phyloP scores from a whole-genome alignment of 108 stramenopile species.

The Conticribra guillardii region DNA sequence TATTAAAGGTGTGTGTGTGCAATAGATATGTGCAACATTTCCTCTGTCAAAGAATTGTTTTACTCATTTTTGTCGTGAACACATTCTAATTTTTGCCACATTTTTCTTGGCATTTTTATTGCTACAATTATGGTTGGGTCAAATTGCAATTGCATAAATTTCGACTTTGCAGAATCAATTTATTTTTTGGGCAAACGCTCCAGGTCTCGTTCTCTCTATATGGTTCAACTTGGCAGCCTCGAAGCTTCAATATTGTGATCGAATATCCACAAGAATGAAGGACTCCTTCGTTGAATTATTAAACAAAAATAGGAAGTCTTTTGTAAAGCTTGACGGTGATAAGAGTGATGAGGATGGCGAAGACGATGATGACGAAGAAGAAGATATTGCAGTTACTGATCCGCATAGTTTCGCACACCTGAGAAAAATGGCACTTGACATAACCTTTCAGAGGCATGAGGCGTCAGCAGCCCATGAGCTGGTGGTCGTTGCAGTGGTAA shows the following conservation, averaged over 20 bases:
- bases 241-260: conserved; percentile 68
- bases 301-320: conserved; percentile 48
- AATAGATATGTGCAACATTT: too few relatives aligned
- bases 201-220: conserved; percentile 67
- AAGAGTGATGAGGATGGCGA: conserved; percentile 1
- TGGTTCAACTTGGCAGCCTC: conserved; percentile 77
- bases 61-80: conserved; percentile 6
- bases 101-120: conserved; percentile 19
- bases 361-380: conserved; percentile 7
- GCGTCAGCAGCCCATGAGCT: conserved; percentile 72
- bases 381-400: not conserved
- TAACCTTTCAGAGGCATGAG: conserved; percentile 60
- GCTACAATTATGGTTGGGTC: too few relatives aligned
- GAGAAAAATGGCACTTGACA: conserved; percentile 57
- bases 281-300: conserved; percentile 47
- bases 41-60: too few relatives aligned
- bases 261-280: conserved; percentile 39
- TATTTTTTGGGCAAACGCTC: conserved; percentile 74
- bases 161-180: conserved; percentile 77
- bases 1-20: conserved; percentile 46
- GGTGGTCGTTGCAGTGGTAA: conserved; percentile 54
- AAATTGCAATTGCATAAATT: too few relatives aligned
- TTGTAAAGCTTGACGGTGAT: not conserved
- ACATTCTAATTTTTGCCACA: conserved; percentile 44
- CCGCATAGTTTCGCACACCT: conserved; percentile 42